Percentiles rank a stretch among this genome's conserved stretches.
These are phyloP conservation scores for Trebouxia gelatinosa DNA, from an alignment of 163 green algal genomes.

Conservation along the genomic window DNA sequence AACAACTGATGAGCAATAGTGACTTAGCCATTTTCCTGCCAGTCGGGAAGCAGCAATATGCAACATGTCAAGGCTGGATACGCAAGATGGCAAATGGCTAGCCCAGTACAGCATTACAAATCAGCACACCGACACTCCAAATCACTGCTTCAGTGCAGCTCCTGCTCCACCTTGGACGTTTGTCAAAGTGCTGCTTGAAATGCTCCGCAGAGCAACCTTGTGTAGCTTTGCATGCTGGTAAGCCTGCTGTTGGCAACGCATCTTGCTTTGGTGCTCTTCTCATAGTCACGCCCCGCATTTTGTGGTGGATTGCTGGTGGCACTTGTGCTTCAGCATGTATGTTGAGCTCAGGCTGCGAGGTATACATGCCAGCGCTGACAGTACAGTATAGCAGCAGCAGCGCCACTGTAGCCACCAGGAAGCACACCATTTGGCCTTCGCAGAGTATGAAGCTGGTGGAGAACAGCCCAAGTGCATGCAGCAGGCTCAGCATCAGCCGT, in stretches of 20 bases:
- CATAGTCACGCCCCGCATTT: too few relatives aligned
- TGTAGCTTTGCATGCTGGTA: too few relatives aligned
- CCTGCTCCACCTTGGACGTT: neutral
- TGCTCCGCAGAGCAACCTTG: too few relatives aligned
- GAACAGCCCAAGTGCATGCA: slow-evolving; percentile 53
- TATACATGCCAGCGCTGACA: neutral
- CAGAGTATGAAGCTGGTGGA: slow-evolving; percentile 62
- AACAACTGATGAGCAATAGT: neutral
- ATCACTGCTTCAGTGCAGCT: neutral
- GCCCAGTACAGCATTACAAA: slow-evolving; percentile 24
- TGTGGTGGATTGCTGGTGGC: neutral
- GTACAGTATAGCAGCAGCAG: slow-evolving; percentile 30
- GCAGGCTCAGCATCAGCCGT: slow-evolving; percentile 44
- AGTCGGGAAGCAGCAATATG: too few relatives aligned
- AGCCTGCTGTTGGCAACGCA: too few relatives aligned
- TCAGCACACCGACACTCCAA: slow-evolving; percentile 3
- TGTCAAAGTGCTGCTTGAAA: too few relatives aligned
- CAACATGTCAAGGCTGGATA: too few relatives aligned
- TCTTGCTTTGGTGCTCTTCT: neutral
- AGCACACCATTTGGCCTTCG: slow-evolving; percentile 56
- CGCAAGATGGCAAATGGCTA: too few relatives aligned
- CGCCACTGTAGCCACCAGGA: slow-evolving; percentile 39
- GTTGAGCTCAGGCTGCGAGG: neutral
- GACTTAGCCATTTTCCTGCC: neutral
- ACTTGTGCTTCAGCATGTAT: neutral